Base-by-base conservation (phyloP, 495 filamentous ascomycete species). In the Lasiosphaeriaceae sp. region DNA sequence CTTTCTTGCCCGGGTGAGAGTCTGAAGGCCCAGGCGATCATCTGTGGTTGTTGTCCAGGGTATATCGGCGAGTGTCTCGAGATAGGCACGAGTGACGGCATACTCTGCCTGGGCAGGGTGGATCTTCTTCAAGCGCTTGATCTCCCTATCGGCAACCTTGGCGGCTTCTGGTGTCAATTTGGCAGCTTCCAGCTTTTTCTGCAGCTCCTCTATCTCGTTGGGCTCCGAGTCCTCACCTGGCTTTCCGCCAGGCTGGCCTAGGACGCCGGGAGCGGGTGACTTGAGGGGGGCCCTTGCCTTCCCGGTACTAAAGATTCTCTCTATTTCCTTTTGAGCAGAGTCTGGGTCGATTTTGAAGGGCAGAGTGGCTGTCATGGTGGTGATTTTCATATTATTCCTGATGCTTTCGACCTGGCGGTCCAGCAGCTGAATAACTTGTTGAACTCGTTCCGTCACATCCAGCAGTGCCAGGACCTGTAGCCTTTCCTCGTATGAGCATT, bases 61-160 rank as follows among this genome's bases (percentile, higher is more conserved):
- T 34, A 99, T 91, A 64, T 99, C 95, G 6, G 91, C 80, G 52
- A 99, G 76, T 23, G 90, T 97, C 69, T 99, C 95, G 24, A 99
- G 77, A 71, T 97, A 99, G n/a, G 89, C 93, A 58, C 93, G 80
- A 59, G 85, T 89, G 14, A 97, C 92, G 52, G 93, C 89, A 67
- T 97, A 96, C 66, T 99, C 95, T 17, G 94, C 92, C 62, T 97
- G 93, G 19, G 85, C 86, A 1, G 95, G 92, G 61, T 89, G 92
- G 86, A 97, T 99, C 75, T 94, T 95, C 61, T 88, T 90, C 55
- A 99, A 75, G 39, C 94, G 80, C 66, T 88, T 90, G 41, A 99
- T 68, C 66, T 97, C 95, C 56, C 92, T 84, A 52, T 95, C 87
- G 14, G 90, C 92, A 39, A 96, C 86, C 74, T 92, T 96, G 31